phyloP scores from a whole-genome alignment of 2,329 filamentous ascomycete genomes.

The Nemania diffusa region DNA sequence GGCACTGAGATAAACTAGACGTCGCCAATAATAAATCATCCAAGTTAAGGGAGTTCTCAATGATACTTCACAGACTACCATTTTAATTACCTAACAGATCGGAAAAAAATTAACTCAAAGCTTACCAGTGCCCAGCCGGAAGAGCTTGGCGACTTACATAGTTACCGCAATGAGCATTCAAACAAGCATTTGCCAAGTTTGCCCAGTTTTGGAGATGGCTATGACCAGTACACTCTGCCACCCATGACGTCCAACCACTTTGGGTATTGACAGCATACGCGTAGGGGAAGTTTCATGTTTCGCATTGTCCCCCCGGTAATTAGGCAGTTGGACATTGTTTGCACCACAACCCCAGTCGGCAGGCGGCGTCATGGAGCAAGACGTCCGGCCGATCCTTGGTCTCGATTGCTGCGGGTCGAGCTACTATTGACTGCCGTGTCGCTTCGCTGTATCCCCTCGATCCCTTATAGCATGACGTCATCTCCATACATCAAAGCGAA shows the following conservation, averaged over 20 bases:
- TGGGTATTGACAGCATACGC: background rate
- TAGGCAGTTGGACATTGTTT: no score
- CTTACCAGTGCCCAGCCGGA: no score
- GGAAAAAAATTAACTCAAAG: no score
- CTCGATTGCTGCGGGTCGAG: background rate
- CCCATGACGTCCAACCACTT: background rate
- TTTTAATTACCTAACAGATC: no score
- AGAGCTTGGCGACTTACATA: no score
- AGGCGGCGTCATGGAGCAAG: conserved; percentile 5
- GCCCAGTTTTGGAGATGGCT: conserved; percentile 43
- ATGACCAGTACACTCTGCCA: conserved; percentile 40
- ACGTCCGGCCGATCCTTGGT: conserved; percentile 6
- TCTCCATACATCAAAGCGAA: background rate
- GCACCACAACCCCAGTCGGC: no score
- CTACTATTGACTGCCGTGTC: conserved; percentile 13
- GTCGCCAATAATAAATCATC: no score
- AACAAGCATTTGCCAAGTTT: conserved; percentile 43
- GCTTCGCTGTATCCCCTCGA: background rate
- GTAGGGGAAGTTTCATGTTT: background rate
- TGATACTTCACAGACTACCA: no score
- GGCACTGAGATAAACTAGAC: no score
- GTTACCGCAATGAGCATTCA: conserved; percentile 3
- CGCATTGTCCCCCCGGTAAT: background rate
- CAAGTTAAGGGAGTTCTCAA: no score
- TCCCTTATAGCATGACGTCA: background rate